Evolutionary conservation across 768 basidiomycete genomes (phyloP).

Genomic region (Naematelia encephala): DNA sequence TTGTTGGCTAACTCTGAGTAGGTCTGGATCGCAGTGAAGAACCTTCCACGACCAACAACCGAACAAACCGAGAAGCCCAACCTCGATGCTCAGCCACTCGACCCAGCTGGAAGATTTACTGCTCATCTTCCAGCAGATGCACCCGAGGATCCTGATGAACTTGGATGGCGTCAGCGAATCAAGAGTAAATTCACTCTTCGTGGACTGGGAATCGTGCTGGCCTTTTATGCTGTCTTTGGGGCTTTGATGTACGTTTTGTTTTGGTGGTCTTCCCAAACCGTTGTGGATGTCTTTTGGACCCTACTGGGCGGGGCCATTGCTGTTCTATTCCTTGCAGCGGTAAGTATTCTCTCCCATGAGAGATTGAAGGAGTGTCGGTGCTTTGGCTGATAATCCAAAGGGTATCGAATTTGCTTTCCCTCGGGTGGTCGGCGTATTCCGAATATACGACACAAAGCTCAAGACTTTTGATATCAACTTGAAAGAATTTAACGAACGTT

Average conservation of each 20-base stretch:
- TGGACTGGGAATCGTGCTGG: background rate
- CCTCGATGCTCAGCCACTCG: background rate
- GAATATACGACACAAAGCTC: background rate
- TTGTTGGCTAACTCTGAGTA: background rate
- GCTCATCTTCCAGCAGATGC: background rate
- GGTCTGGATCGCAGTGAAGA: background rate
- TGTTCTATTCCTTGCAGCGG: background rate
- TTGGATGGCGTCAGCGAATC: background rate
- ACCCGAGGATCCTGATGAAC: constrained; percentile 5
- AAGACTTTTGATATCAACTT: background rate
- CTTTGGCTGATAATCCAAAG: too few species aligned
- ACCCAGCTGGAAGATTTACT: background rate
- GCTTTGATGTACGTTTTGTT: background rate
- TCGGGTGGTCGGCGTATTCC: background rate
- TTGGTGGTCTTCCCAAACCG: background rate
- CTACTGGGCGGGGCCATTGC: background rate
- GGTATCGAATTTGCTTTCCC: background rate
- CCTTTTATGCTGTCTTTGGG: background rate
- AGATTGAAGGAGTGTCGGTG: too few species aligned
- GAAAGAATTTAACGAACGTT: background rate
- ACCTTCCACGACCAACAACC: background rate
- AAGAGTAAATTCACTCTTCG: background rate
- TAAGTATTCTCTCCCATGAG: too few species aligned
- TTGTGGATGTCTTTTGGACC: background rate
- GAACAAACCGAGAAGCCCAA: background rate